Conservation (phyloP, 768 basidiomycete species). For the Daedalea quercina region DNA sequence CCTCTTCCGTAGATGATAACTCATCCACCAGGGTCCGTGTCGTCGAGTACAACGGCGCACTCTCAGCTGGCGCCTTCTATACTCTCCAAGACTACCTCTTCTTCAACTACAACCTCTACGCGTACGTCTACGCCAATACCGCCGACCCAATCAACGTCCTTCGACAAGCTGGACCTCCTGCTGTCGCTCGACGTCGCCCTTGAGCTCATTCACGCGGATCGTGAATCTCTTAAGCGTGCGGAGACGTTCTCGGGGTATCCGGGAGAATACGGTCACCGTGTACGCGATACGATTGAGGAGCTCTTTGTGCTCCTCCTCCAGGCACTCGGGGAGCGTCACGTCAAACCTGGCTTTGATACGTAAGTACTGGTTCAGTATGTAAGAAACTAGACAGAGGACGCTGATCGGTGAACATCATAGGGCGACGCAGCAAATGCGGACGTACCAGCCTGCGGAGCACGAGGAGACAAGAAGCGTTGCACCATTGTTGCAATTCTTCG, state of each 20-base stretch:
- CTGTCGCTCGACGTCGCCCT: conserved; percentile 89
- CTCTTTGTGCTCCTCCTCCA: conserved; percentile 81
- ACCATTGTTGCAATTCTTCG: conserved; percentile 93
- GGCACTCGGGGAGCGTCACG: conserved; percentile 71
- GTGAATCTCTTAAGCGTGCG: conserved; percentile 85
- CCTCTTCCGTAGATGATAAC: neutral
- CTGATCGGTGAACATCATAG: conserved; percentile 31
- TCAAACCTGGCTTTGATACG: conserved; percentile 66
- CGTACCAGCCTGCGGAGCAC: conserved; percentile 87
- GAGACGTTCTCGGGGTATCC: conserved; percentile 89
- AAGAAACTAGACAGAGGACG: neutral
- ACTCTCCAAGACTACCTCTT: conserved; percentile 7
- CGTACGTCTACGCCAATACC: conserved; percentile 15
- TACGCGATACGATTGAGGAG: conserved; percentile 92
- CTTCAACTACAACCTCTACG: conserved; percentile 18
- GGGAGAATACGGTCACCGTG: conserved; percentile 78
- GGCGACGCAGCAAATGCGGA: conserved; percentile 82
- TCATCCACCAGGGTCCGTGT: conserved; percentile 5
- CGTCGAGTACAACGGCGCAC: conserved; percentile 4
- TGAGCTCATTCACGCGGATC: conserved; percentile 88
- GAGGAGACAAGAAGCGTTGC: conserved; percentile 79
- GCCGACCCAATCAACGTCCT: conserved; percentile 12
- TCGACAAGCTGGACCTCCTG: conserved; percentile 72
- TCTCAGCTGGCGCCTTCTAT: conserved; percentile 5
- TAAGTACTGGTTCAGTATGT: conserved; percentile 3